Base-by-base conservation (phyloP, 805 yeast genomes). In the Candida jianshihensis region DNA sequence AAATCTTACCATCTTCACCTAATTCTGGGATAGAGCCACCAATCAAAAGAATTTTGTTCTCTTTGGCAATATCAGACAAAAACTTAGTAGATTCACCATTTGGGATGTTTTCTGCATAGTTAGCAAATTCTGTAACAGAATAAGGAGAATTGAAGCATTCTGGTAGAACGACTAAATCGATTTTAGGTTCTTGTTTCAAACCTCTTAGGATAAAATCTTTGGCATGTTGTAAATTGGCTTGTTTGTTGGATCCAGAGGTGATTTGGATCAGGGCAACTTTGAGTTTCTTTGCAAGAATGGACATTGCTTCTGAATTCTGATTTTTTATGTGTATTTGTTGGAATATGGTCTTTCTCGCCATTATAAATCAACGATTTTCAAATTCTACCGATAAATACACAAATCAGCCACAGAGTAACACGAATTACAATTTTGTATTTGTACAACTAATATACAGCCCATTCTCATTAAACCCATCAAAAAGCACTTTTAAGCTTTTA, bases 71-170 rank as follows among this genome's bases (percentile, higher is more conserved):
- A 1, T 61, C 56, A 1, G 89, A 68, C 34, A 92, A 62, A 35
- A 84, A 72, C 35, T 58, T 46, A 4, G 90, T 78, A 1, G 81
- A 71, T 41, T 76, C 79, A 6, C 95, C 95, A 2, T 64, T 57
- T 6, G 95, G 94, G 30, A 92, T 83, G n/a, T 59, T 48, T 58
- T 92, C 98, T 4, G 96, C 89, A 56, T 92, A 90, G 40, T 85
- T 78, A 6, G 83, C 75, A 60, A 92, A 92, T 43, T 89, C 81
- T 40, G 75, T 74, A 20, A 87, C 95, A 0, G 95, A 76, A 55
- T 92, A 92, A 3, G 97, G 97, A 2, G 96, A 85, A 58, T 90
- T 92, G 73, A 89, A 90, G 63, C 96, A 88, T 63, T 92, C 97
- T 8, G 98, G 98, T 30, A 92, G 64, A 44, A 92, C 88, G n/a